Conservation (phyloP, 2,329 filamentous ascomycete species). For the Penicillium brevicompactum region DNA sequence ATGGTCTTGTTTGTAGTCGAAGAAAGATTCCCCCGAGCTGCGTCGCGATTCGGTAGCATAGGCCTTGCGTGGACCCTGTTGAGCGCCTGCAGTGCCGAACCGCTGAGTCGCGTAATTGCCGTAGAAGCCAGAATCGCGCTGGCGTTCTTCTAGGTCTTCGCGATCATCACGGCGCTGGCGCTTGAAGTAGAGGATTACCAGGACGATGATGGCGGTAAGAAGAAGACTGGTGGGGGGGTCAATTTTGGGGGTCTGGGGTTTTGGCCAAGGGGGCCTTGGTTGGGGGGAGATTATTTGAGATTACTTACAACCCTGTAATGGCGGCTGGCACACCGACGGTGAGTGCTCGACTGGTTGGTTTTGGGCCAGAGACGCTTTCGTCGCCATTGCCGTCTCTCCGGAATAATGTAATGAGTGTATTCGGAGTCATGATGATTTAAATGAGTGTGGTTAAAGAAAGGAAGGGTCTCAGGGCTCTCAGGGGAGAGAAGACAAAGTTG, state of each 20-base stretch:
- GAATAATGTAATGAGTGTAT: conserved; percentile 6
- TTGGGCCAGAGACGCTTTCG: conserved; percentile 6
- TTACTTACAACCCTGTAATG: conserved; percentile 7
- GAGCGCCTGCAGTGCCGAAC: background rate
- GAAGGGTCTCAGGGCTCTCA: background rate
- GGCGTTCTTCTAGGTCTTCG: conserved; percentile 7
- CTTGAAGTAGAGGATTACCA: conserved; percentile 5
- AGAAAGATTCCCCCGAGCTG: conserved; percentile 1
- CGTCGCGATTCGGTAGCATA: conserved; percentile 1
- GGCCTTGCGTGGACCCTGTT: background rate
- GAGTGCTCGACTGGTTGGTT: conserved; percentile 9
- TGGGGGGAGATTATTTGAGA: no score
- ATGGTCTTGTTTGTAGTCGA: conserved; percentile 10
- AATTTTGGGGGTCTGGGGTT: background rate
- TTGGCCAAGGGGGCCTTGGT: no score
- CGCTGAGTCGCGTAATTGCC: conserved; percentile 2
- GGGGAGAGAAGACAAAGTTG: background rate
- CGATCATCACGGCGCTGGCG: background rate
- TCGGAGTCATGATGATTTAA: background rate
- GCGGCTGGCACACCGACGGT: conserved; percentile 9
- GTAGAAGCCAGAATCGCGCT: conserved; percentile 2
- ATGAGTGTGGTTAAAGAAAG: background rate
- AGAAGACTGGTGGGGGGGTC: background rate
- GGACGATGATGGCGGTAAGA: background rate
- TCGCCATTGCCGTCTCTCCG: conserved; percentile 9